A percentile compares a stretch with the other conserved stretches of the same genome.
Evolutionary conservation across 768 basidiomycete species (phyloP).

Genomic region (Nidularia pulvinata): DNA sequence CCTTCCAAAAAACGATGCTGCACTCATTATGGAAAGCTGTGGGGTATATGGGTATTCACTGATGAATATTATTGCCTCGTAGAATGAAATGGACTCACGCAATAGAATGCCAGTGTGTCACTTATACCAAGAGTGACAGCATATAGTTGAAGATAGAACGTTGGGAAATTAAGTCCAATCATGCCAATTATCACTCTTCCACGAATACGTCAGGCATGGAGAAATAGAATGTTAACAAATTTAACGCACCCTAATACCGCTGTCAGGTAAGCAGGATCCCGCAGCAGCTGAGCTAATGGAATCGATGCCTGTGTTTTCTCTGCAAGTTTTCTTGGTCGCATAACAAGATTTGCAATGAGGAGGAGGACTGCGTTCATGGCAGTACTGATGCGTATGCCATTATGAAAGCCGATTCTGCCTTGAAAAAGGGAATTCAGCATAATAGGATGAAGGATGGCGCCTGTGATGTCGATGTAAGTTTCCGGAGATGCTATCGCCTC

Average conservation of each 20-base stretch:
- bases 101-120: conserved; percentile 20
- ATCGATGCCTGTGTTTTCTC: conserved; percentile 2
- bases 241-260: conserved; percentile 1
- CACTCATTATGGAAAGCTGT: conserved; percentile 1
- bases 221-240: background rate
- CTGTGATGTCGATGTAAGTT: conserved; percentile 17
- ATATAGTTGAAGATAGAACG: conserved; percentile 32
- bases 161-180: conserved; percentile 7
- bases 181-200: conserved; percentile 2
- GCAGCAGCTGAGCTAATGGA: background rate
- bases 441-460: conserved; percentile 44
- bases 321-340: conserved; percentile 26
- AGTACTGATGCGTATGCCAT: conserved; percentile 29
- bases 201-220: no score
- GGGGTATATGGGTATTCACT: background rate
- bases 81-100: background rate
- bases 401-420: conserved; percentile 26
- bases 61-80: background rate
- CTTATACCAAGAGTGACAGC: conserved; percentile 21
- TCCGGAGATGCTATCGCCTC: background rate
- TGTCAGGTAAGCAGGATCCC: background rate
- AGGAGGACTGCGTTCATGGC: conserved; percentile 23
- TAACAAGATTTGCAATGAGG: conserved; percentile 22
- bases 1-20: background rate
- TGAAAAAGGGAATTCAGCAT: conserved; percentile 37